Evolutionary conservation across 768 basidiomycete genomes (phyloP).

Genomic region (Termitomyces bulborhizus): DNA sequence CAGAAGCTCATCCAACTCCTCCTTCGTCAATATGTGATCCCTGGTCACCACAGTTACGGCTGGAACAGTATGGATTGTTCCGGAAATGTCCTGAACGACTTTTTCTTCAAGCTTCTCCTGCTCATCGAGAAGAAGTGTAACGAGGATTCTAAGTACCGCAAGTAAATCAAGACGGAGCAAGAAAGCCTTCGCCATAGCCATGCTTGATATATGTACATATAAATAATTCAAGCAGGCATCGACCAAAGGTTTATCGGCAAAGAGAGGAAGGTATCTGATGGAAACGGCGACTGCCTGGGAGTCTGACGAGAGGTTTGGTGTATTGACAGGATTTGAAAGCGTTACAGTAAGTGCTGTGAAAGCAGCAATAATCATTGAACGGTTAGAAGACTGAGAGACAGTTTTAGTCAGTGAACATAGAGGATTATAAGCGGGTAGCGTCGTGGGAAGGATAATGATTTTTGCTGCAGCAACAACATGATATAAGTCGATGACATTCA

Average conservation of each 20-base stretch:
- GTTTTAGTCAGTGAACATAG: slow-evolving; percentile 52
- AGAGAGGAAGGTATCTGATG: slow-evolving; percentile 68
- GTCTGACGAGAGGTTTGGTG: slow-evolving; percentile 41
- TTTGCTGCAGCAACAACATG: slow-evolving; percentile 49
- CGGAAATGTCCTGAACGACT: slow-evolving; percentile 57
- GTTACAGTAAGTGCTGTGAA: slow-evolving; percentile 56
- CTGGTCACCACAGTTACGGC: slow-evolving; percentile 39
- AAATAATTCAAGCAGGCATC: slow-evolving; percentile 72
- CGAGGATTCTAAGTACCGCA: slow-evolving; percentile 60
- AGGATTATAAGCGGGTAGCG: slow-evolving; percentile 37
- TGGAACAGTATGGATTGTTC: slow-evolving; percentile 51
- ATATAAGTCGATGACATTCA: slow-evolving; percentile 67
- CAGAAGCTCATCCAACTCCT: slow-evolving; percentile 59
- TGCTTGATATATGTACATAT: slow-evolving; percentile 68
- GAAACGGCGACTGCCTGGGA: slow-evolving; percentile 59
- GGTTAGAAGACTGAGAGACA: slow-evolving; percentile 54
- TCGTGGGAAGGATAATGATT: slow-evolving; percentile 28
- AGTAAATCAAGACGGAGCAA: slow-evolving; percentile 67
- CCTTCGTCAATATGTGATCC: slow-evolving; percentile 63
- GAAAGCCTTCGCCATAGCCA: slow-evolving; percentile 72
- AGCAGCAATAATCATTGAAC: slow-evolving; percentile 67
- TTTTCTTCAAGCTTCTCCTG: slow-evolving; percentile 57
- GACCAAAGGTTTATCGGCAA: slow-evolving; percentile 61
- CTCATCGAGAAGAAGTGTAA: slow-evolving; percentile 61
- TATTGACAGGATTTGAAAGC: slow-evolving; percentile 56